phyloP scores from a whole-genome alignment of 768 basidiomycete genomes.

The Crassisporium funariophilum region DNA sequence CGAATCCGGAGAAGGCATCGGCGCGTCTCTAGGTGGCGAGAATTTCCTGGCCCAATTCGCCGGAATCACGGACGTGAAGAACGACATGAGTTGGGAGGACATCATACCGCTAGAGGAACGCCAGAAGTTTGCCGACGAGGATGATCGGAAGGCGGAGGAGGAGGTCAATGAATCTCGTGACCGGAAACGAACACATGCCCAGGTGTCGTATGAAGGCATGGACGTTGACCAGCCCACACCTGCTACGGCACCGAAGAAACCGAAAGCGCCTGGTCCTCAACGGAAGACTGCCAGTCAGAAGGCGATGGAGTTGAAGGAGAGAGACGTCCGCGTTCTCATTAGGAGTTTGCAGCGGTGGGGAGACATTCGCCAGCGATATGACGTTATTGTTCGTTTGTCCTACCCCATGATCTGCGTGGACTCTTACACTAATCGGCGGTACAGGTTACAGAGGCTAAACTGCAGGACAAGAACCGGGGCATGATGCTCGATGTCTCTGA shows the following conservation, averaged over 20 bases:
- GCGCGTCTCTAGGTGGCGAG: constrained; percentile 96
- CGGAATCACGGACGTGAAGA: constrained; percentile 96
- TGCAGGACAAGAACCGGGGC: constrained; percentile 91
- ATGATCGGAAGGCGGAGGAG: constrained; percentile 73
- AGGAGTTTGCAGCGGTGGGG: constrained; percentile 98
- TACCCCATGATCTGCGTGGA: constrained; percentile 1
- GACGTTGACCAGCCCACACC: constrained; percentile 76
- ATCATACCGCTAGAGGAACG: constrained; percentile 96
- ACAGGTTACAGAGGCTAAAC: constrained; percentile 86
- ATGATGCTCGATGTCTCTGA: constrained; percentile 92
- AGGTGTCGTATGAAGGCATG: constrained; percentile 92
- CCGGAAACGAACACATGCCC: constrained; percentile 84
- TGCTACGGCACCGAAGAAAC: constrained; percentile 69
- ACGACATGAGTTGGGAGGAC: constrained; percentile 99
- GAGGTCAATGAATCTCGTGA: constrained; percentile 58
- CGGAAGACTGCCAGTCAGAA: constrained; percentile 93
- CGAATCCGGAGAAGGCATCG: constrained; percentile 71
- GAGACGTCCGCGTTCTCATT: constrained; percentile 93
- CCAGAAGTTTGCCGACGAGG: constrained; percentile 78
- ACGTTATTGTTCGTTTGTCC: constrained; percentile 81
- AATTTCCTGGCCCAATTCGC: constrained; percentile 95
- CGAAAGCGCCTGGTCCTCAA: constrained; percentile 67
- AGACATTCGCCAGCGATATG: constrained; percentile 93
- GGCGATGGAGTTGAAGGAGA: constrained; percentile 95
- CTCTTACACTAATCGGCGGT: constrained; percentile 4